These are phyloP conservation scores for Taphrina betulina DNA, from an alignment of 1,139 yeast species.

Conservation along the genomic window DNA sequence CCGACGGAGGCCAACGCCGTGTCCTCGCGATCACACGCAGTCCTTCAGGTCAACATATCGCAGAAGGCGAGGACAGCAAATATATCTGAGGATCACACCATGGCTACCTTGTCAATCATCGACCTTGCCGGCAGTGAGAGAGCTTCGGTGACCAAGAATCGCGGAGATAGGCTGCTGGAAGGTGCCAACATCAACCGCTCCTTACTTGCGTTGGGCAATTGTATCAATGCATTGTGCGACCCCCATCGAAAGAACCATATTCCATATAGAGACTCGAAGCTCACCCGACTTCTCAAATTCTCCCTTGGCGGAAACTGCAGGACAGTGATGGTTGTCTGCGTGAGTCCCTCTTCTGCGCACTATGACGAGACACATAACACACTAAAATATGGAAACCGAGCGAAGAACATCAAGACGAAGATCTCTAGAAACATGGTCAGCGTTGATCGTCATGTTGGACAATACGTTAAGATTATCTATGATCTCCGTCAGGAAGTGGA, in stretches of 20 bases:
- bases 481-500: conserved; percentile 79
- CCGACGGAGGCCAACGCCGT: conserved; percentile 83
- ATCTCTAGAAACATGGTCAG: conserved; percentile 71
- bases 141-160: conserved; percentile 63
- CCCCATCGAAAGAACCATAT: conserved; percentile 67
- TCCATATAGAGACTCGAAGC: conserved; percentile 88
- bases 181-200: conserved; percentile 92
- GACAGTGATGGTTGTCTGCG: conserved; percentile 67
- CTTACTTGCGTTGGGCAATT: conserved; percentile 83
- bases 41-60: conserved; percentile 64
- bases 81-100: conserved; percentile 49
- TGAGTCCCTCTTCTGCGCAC: conserved; percentile 74
- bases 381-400: conserved; percentile 86
- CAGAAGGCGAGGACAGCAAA: conserved; percentile 46
- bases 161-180: conserved; percentile 76
- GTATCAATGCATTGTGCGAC: conserved; percentile 88
- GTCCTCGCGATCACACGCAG: conserved; percentile 90
- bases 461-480: conserved; percentile 79
- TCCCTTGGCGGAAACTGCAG: conserved; percentile 88
- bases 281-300: conserved; percentile 84
- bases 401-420: conserved; percentile 86
- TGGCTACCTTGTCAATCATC: conserved; percentile 75
- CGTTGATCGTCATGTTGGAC: conserved; percentile 81
- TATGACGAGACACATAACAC: conserved; percentile 82
- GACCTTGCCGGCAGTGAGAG: conserved; percentile 96